These are phyloP conservation scores for Cercospora beticola DNA, from an alignment of 2,329 filamentous ascomycete species.

Conservation along the genomic window DNA sequence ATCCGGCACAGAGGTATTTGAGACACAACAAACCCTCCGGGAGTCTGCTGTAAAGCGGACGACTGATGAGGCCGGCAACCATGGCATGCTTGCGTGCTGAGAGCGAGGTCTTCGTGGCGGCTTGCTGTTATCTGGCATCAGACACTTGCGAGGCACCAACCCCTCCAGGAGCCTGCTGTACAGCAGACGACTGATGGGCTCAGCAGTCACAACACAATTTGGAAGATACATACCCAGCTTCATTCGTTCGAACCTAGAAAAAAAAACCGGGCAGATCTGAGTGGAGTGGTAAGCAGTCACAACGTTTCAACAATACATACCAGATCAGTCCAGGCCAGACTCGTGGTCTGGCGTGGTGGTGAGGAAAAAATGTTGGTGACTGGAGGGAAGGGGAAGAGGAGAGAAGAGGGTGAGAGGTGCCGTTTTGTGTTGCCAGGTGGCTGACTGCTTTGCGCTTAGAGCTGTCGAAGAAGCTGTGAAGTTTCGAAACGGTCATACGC, in stretches of 20 bases:
- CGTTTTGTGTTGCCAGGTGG: background rate
- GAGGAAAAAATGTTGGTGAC: background rate
- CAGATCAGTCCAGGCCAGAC: background rate
- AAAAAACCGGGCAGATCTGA: background rate
- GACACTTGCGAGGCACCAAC: background rate
- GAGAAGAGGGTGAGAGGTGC: background rate
- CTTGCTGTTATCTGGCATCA: background rate
- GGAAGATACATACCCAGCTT: background rate
- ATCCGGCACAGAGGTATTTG: background rate
- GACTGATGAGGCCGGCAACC: background rate
- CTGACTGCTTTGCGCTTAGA: background rate
- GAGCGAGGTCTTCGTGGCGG: background rate
- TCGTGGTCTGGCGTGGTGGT: background rate
- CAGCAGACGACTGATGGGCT: background rate
- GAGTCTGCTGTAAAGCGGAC: background rate
- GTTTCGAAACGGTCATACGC: background rate
- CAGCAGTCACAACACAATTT: background rate
- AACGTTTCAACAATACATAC: background rate
- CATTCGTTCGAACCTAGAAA: background rate
- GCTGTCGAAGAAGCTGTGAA: background rate
- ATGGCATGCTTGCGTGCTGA: background rate
- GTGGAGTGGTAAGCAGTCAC: background rate
- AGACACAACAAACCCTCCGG: background rate
- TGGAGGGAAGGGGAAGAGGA: background rate
- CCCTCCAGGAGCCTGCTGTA: background rate